These are phyloP conservation scores for Aspergillus avenaceus DNA, from an alignment of 495 filamentous ascomycete species.

Conservation along the genomic window DNA sequence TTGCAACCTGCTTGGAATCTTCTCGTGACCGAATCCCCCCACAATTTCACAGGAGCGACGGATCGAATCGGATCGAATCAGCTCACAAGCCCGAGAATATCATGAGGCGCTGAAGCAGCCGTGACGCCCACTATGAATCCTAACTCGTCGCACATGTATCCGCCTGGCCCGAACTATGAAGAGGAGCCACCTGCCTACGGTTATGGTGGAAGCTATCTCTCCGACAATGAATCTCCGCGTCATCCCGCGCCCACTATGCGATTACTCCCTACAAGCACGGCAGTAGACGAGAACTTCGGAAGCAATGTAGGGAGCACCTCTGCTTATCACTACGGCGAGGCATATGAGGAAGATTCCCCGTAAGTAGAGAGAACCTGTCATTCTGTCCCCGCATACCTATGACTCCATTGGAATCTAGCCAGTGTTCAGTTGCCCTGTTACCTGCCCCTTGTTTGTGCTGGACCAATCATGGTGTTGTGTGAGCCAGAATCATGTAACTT, in stretches of 20 bases:
- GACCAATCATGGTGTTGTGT: neutral
- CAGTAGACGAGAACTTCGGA: conserved; percentile 25
- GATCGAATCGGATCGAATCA: neutral
- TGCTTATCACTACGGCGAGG: conserved; percentile 16
- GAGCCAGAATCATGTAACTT: neutral
- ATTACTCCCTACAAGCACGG: conserved; percentile 52
- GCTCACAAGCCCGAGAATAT: conserved; percentile 4
- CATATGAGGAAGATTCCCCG: conserved; percentile 16
- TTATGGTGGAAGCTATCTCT: conserved; percentile 28
- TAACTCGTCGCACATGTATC: conserved; percentile 17
- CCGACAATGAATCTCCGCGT: conserved; percentile 29
- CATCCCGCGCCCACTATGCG: conserved; percentile 54
- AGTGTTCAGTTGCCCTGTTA: neutral
- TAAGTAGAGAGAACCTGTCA: conserved; percentile 8
- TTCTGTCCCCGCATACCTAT: conserved; percentile 11
- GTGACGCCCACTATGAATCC: conserved; percentile 28
- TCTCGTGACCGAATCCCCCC: neutral
- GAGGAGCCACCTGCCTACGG: conserved; percentile 41
- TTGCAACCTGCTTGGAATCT: neutral
- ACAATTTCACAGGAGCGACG: neutral
- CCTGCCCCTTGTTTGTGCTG: conserved; percentile 6
- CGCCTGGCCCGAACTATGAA: conserved; percentile 28
- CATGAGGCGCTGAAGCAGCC: conserved; percentile 25
- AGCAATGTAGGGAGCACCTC: conserved; percentile 14
- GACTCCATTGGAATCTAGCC: conserved; percentile 8